phyloP scores from a whole-genome alignment of 176 grass and related monocot species.

The Eragrostis nindensis region DNA sequence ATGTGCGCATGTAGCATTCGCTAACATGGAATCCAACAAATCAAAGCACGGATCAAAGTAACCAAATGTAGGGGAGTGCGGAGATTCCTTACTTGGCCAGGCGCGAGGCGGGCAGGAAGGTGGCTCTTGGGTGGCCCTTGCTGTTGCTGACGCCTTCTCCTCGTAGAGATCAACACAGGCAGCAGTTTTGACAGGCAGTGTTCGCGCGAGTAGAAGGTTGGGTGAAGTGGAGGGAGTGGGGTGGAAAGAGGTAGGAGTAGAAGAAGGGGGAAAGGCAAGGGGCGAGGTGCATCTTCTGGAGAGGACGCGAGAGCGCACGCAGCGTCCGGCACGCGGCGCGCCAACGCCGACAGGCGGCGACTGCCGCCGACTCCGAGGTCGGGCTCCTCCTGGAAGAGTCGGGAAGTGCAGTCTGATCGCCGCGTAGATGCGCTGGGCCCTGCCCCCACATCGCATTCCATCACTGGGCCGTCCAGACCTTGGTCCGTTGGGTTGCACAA shows the following conservation, averaged over 20 bases:
- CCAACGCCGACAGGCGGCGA: slow-evolving; percentile 6
- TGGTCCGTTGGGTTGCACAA: background rate
- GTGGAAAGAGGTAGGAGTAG: slow-evolving; percentile 23
- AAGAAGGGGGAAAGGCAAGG: slow-evolving; percentile 15
- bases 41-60: background rate
- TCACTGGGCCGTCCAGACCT: background rate
- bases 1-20: background rate
- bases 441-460: background rate
- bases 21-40: background rate
- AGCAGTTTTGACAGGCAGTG: background rate
- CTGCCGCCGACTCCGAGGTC: slow-evolving; percentile 20
- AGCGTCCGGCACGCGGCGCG: slow-evolving; percentile 19
- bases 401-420: background rate
- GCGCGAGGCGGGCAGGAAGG: background rate
- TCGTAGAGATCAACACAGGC: background rate
- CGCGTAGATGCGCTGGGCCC: background rate
- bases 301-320: slow-evolving; percentile 36
- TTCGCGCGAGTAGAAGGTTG: background rate
- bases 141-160: background rate
- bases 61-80: background rate
- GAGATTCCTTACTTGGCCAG: slow-evolving; percentile 20
- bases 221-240: background rate
- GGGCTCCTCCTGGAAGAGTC: slow-evolving; percentile 44
- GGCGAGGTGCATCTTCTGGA: slow-evolving; percentile 38
- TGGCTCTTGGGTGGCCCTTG: background rate